phyloP scores from a whole-genome alignment of 352 stramenopile genomes.

The Pythium brachiatum region DNA sequence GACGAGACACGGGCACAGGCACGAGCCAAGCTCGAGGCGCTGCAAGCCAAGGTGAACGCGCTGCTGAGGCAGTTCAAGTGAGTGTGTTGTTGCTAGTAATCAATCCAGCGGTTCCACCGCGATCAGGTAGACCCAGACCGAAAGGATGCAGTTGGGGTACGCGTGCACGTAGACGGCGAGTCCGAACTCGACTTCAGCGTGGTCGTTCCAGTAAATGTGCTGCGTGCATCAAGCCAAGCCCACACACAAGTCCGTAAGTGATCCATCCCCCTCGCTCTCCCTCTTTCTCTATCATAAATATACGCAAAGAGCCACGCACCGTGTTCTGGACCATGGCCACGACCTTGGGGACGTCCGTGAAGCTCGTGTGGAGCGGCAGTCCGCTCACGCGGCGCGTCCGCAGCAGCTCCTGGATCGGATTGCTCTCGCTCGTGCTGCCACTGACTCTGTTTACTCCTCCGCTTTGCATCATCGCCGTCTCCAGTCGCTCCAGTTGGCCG shows the following conservation, averaged over 20 bases:
- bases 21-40: conserved; percentile 57
- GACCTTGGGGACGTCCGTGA: conserved; percentile 83
- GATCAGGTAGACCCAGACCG: conserved; percentile 92
- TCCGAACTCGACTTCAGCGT: conserved; percentile 87
- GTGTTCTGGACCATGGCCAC: conserved; percentile 83
- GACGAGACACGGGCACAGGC: conserved; percentile 54
- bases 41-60: conserved; percentile 68
- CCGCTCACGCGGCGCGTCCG: conserved; percentile 62
- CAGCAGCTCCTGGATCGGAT: conserved; percentile 22
- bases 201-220: conserved; percentile 89
- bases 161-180: conserved; percentile 84
- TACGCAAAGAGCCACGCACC: conserved; percentile 31
- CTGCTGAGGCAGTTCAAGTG: conserved; percentile 61
- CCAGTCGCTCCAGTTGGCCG: conserved; percentile 64
- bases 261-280: not conserved
- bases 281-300: not conserved
- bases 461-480: conserved; percentile 33
- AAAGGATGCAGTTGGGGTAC: conserved; percentile 87
- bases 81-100: conserved; percentile 3
- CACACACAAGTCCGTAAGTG: conserved; percentile 11
- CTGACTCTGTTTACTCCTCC: not conserved
- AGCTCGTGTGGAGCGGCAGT: conserved; percentile 84
- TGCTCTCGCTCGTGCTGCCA: conserved; percentile 5
- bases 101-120: conserved; percentile 40
- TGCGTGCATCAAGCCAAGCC: conserved; percentile 17